Base-by-base conservation (phyloP, 345 rosid genomes). In the Hibiscus trionum region DNA sequence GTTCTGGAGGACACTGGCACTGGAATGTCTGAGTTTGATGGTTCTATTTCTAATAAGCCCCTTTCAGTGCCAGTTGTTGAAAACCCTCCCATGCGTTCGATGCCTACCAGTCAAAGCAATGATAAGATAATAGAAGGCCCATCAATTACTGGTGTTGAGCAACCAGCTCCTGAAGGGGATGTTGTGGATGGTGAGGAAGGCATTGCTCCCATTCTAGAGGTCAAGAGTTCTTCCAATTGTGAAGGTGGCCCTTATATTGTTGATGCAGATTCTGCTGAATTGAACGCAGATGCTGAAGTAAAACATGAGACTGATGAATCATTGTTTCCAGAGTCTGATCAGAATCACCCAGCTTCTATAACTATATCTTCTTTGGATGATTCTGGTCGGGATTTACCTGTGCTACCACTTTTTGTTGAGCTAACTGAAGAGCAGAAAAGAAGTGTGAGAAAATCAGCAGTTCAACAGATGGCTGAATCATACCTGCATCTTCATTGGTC, bases 401-500 rank as follows among this genome's bases (percentile, higher is more conserved):
- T 82, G 58, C 86, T 88, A 67, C 99, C 97, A 46, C 31, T 71
- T 15, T 90, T 82, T 77, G 80, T 90, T 78, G 97, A 95, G 64
- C 88, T 92, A 71, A 82, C 84, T 63, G 86, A 80, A 71, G 91
- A 86, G 70, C 87, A 87, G 77, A 80, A 77, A 74, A 77, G 73
- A 73, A 81, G 17, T 78, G 84, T 86, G 62, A 81, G 82, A 65
- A 88, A 84, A 67, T 73, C 87, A 77, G 89, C 96, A 62, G 82
- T 92, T 80, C 87, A 86, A 75, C 87, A 84, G 70, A 90, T 95
- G 58, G 78, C 93, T 77, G 89, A 85, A 74, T 87, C 96, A 66
- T 85, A 85, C 88, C 83, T 81, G 80, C 83, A 77, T 81, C 78
- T 86, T 12, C 62, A 78, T 69, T 87, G 86, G 71, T 76, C 78